A percentile compares a stretch with the other conserved stretches of the same genome.
Evolutionary conservation across 2,329 filamentous ascomycete species (phyloP).

Genomic region (Colletotrichum endophyticum): DNA sequence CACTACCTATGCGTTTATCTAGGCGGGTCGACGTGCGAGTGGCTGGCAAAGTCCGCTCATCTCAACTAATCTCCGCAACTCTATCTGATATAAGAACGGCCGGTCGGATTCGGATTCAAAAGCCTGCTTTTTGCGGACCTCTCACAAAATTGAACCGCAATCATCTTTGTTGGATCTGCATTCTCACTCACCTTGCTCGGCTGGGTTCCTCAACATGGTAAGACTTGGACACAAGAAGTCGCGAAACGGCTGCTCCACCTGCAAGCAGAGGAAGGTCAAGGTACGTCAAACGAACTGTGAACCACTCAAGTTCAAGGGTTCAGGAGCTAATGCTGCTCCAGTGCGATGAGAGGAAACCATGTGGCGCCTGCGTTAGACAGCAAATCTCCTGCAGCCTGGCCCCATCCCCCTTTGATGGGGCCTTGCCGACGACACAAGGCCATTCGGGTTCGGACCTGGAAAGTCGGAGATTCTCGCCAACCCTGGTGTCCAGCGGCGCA

Average conservation of each 20-base stretch:
- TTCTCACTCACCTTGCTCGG: not conserved
- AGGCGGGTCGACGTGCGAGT: not conserved
- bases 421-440: not conserved
- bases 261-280: not conserved
- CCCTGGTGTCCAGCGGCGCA: not conserved
- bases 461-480: not conserved
- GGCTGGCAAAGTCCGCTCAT: not conserved
- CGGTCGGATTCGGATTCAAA: not conserved
- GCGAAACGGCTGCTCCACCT: not conserved
- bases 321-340: not conserved
- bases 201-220: not conserved
- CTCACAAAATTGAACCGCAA: not conserved
- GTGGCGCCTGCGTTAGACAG: not conserved
- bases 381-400: not conserved
- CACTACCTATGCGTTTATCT: not conserved
- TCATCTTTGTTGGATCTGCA: fast-evolving
- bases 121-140: not conserved
- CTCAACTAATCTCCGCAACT: not conserved
- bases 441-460: not conserved
- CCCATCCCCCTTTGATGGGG: not conserved
- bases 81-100: not conserved
- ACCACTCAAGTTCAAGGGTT: fast-evolving
- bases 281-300: not conserved
- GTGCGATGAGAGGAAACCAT: not conserved
- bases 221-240: not conserved